Evolutionary conservation across 352 stramenopile genomes (phyloP), one percentile per base, ranked within the genome.

Genomic region (Globisporangium apiculatum): DNA sequence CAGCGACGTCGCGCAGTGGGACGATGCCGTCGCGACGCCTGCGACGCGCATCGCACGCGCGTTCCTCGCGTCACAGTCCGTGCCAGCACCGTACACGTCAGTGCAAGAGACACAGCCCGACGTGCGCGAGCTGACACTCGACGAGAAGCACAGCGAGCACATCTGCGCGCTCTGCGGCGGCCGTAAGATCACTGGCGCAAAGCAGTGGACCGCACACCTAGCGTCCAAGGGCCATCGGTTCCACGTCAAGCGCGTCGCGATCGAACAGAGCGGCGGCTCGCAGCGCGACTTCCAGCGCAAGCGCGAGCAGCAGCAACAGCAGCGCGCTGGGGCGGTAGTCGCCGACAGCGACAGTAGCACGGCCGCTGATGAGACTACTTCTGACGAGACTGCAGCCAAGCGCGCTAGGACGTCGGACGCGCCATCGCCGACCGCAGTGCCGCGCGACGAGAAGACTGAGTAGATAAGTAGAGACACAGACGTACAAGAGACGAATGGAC

Each of bases 141-240:
- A 75, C 0, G 72, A 86, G 46, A 91, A 93, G 52, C 87, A 87
- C 50, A 53, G 67, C 7, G 81, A 89, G 50, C 78, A 73, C 24
- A 63, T 72, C 5, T 94, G 84, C 51, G 59, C 67, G 11, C 69
- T 85, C 52, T 94, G 84, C 51, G 69, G 70, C 49, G 71, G 67
- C 36, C 81, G 84, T 24, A 76, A 88, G 58, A 83, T 94, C 51
- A 78, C 77, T 8, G 82, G 81, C 14, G 68, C 75, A 57, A 72
- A 69, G 55, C 78, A 94, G 66, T 94, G 84, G 84, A 62, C 65
- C 5, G 71, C 79, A 50, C 84, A 94, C 58, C 64, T 91, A 61
- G 58, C 66, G n/a, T 94, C 84, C 41, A 94, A 94, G 51, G 77
- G 81, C 9, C 84, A 94, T 68, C 82, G 83, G 47, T 91, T 76